phyloP scores from a whole-genome alignment of 371 early-diverging fungal genomes.

The Mucor sp. region DNA sequence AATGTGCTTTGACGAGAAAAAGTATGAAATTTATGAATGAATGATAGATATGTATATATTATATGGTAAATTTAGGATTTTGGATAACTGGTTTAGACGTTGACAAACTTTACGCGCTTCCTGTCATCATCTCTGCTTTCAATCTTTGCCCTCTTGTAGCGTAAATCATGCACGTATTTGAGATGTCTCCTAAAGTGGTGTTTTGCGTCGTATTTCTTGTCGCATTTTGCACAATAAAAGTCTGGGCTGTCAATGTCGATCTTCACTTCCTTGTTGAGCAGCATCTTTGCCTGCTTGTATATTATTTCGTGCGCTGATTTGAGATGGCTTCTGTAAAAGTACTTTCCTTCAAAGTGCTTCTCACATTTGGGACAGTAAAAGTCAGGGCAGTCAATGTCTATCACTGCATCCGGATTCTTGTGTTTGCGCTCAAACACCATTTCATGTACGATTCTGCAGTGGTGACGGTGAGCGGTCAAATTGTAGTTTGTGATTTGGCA shows the following conservation, averaged over 20 bases:
- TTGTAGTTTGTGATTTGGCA: background rate
- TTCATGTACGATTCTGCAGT: background rate
- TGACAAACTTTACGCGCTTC: background rate
- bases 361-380: background rate
- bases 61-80: no score
- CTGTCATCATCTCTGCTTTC: background rate
- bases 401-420: background rate
- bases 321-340: background rate
- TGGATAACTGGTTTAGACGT: no score
- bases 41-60: no score
- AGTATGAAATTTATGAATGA: no score
- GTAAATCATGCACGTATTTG: background rate
- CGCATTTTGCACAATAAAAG: background rate
- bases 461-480: background rate
- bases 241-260: background rate
- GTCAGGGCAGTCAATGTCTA: background rate
- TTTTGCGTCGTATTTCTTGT: background rate
- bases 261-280: background rate
- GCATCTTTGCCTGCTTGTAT: background rate
- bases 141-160: background rate
- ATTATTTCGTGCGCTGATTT: background rate
- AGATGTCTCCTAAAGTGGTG: background rate
- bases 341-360: background rate
- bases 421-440: background rate
- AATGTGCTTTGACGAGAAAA: no score